Conservation (phyloP, 345 rosid genomes). For the Mangifera indica region DNA sequence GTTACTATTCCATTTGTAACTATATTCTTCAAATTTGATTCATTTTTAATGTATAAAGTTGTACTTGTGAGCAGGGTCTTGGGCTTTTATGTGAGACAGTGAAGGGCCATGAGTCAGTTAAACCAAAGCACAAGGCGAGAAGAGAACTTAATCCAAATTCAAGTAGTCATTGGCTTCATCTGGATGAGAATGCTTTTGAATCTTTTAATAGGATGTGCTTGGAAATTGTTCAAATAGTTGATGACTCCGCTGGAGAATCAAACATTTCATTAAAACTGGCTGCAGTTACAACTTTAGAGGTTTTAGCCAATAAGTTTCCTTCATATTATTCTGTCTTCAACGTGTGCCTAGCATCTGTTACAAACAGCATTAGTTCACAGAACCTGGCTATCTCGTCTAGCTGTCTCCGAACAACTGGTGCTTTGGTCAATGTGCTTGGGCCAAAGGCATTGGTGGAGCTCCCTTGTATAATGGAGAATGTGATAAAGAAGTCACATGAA, state of each 20-base stretch:
- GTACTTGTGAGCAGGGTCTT: conserved; percentile 57
- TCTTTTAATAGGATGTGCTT: conserved; percentile 58
- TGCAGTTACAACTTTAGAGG: conserved; percentile 77
- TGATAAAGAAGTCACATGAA: conserved; percentile 43
- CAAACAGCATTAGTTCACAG: conserved; percentile 56
- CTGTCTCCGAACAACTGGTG: conserved; percentile 73
- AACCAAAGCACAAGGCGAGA: conserved; percentile 42
- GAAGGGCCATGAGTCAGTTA: conserved; percentile 47
- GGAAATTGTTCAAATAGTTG: conserved; percentile 62
- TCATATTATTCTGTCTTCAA: conserved; percentile 64
- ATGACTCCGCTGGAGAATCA: conserved; percentile 47
- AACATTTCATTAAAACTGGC: conserved; percentile 53
- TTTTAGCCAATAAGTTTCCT: conserved; percentile 64
- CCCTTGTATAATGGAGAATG: conserved; percentile 66
- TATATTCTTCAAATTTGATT: neutral
- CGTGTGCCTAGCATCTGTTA: conserved; percentile 63
- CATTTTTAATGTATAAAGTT: neutral
- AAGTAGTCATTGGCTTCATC: conserved; percentile 47
- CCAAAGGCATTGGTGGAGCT: conserved; percentile 75
- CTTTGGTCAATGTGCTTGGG: conserved; percentile 82
- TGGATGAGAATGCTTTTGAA: conserved; percentile 54
- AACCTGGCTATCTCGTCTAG: conserved; percentile 63
- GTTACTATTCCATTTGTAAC: neutral
- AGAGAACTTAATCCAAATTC: conserved; percentile 32
- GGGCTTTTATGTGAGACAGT: conserved; percentile 66